Conservation (phyloP, 768 basidiomycete species). For the Baorangia bicolor region DNA sequence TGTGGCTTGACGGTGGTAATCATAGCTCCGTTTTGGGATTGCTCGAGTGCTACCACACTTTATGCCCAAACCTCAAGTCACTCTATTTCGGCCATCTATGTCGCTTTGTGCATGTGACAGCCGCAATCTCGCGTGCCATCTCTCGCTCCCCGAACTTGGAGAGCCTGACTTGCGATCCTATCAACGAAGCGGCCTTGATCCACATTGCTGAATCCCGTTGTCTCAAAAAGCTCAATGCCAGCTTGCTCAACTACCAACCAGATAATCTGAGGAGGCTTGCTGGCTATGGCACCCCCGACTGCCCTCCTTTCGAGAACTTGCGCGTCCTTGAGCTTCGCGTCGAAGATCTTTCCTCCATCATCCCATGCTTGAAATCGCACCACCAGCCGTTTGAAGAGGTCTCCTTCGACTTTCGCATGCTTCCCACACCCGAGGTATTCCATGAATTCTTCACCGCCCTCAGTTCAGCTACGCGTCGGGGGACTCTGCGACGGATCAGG, state of each 20-base stretch:
- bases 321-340: not conserved
- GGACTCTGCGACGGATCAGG: not conserved
- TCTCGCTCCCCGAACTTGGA: not conserved
- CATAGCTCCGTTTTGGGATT: not conserved
- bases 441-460: constrained; percentile 4
- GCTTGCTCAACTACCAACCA: not conserved
- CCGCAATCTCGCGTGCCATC: constrained; percentile 4
- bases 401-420: not conserved
- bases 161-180: not conserved
- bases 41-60: not conserved
- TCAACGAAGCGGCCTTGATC: constrained; percentile 1
- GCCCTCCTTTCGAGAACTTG: constrained; percentile 8
- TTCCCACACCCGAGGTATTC: not conserved
- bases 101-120: not conserved
- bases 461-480: not conserved
- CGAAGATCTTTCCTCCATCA: constrained; percentile 3
- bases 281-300: not conserved
- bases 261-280: not conserved
- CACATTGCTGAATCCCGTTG: not conserved
- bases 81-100: not conserved
- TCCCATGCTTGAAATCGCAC: constrained; percentile 1
- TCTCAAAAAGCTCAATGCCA: not conserved
- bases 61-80: constrained; percentile 11
- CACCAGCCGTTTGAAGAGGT: constrained; percentile 9
- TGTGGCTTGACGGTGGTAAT: not conserved